These are phyloP conservation scores for Rhizophora apiculata DNA, from an alignment of 345 rosid species.

Conservation along the genomic window DNA sequence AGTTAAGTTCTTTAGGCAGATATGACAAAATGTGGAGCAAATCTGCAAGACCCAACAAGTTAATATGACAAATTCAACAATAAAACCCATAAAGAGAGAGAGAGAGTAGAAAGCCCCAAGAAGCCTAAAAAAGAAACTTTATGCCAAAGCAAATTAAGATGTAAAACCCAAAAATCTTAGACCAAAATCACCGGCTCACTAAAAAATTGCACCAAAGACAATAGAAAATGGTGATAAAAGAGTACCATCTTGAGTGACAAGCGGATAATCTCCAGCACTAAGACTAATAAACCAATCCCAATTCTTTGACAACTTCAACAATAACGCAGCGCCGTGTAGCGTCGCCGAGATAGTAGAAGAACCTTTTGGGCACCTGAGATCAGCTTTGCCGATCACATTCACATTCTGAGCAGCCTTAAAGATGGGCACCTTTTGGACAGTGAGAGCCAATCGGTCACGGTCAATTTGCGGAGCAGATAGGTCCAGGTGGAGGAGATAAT, in stretches of 20 bases:
- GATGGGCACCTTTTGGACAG: conserved; percentile 54
- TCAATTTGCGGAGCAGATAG: conserved; percentile 54
- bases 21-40: conserved; percentile 87
- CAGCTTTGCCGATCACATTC: conserved; percentile 74
- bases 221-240: not conserved
- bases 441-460: conserved; percentile 62
- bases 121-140: not conserved
- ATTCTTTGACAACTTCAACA: conserved; percentile 53
- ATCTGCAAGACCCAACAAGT: conserved; percentile 51
- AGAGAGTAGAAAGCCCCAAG: not conserved
- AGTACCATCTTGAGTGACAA: conserved; percentile 86
- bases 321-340: conserved; percentile 86
- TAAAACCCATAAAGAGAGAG: not conserved
- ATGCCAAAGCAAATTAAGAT: not conserved
- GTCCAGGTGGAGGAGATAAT: conserved; percentile 83
- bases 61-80: not conserved
- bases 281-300: conserved; percentile 95
- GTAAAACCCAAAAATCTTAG: not conserved
- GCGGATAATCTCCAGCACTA: conserved; percentile 78
- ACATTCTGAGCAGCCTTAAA: conserved; percentile 81
- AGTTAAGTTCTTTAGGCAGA: conserved; percentile 76
- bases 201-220: not conserved
- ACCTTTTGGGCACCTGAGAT: conserved; percentile 71
- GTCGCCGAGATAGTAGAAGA: conserved; percentile 73
- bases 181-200: not conserved